Evolutionary conservation across 2,329 filamentous ascomycete species (phyloP), one percentile per base, ranked within the genome.

Genomic region (Pyrenochaeta sp.): DNA sequence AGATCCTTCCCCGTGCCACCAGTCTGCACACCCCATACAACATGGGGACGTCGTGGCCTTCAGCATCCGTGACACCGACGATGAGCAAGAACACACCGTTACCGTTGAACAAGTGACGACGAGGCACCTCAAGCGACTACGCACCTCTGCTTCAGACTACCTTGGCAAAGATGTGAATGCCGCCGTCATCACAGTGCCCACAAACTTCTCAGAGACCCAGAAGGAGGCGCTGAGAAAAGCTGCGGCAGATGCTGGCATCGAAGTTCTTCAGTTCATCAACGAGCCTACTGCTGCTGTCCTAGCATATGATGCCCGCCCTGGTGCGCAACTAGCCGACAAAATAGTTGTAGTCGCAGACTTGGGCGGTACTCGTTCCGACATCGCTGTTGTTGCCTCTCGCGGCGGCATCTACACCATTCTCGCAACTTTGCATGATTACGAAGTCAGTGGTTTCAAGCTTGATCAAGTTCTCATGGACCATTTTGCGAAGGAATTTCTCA

Each of bases 401-500:
- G 92, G 92, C 59, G 95, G 95, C 74, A 94, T 98, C 82, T 98
- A 98, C 84, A 97, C 92, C 56, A 88, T 97, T 68, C 84, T 99
- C 53, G 92, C 95, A 17, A 96, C 94, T 11, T 87, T 90, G 27
- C 95, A 98, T 81, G 95, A 99, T 82, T 97, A 96, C 79, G 93
- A 98, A 73, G 90, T 94, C 65, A 88, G 91, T 51, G 95, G 95
- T 71, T 84, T 87, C 31, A 88, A 92, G 63, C 84, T 99, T 51
- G 95, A 99, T 81, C 86, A 95, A 75, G 90, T 94, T 44, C 84
- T 99, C 54, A 90, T 97, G 75, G 94, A 99, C 75, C 89, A 97
- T 83, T 97, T 98, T 68, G 90, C 94, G 67, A 99, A 99, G 84
- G 95, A 99, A 79, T 99, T 99, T 81, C 85, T 95, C 73, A 98